These are phyloP conservation scores for Hypoxylon perforatum DNA, from an alignment of 495 filamentous ascomycete genomes.

Conservation along the genomic window DNA sequence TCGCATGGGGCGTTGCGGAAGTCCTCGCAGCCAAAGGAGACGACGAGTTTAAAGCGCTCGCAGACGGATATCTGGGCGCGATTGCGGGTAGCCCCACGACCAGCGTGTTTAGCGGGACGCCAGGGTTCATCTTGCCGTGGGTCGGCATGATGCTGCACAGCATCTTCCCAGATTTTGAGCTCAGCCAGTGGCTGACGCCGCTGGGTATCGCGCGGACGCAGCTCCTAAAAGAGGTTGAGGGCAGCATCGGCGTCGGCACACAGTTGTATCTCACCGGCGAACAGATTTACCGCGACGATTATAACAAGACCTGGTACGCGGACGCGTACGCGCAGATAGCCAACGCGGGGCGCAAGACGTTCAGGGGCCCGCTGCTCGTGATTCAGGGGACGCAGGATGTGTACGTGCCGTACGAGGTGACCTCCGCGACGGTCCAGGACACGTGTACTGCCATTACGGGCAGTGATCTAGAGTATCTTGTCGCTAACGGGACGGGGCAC, in stretches of 20 bases:
- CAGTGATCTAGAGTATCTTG: constrained; percentile 48
- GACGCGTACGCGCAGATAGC: constrained; percentile 38
- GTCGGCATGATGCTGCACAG: constrained; percentile 23
- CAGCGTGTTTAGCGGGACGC: constrained; percentile 38
- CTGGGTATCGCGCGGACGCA: constrained; percentile 44
- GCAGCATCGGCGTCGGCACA: constrained; percentile 38
- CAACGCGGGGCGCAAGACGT: constrained; percentile 45
- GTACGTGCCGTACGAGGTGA: constrained; percentile 41
- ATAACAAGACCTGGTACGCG: constrained; percentile 36
- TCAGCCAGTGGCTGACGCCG: constrained; percentile 43
- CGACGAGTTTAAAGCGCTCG: constrained; percentile 25
- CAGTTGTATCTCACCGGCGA: constrained; percentile 42
- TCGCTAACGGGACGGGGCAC: constrained; percentile 49
- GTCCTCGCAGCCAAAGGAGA: constrained; percentile 36
- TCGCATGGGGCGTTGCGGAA: constrained; percentile 58
- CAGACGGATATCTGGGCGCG: constrained; percentile 55
- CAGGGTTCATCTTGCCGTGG: constrained; percentile 26
- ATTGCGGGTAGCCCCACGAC: constrained; percentile 54
- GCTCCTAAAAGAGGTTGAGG: constrained; percentile 47
- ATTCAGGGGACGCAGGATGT: constrained; percentile 55
- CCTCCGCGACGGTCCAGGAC: constrained; percentile 43
- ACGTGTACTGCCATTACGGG: constrained; percentile 48
- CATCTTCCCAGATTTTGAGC: constrained; percentile 31
- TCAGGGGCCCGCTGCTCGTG: constrained; percentile 59
- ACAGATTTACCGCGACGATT: constrained; percentile 10